These are phyloP conservation scores for Pinus tabuliformis DNA, from an alignment of 75 land plant species.

Conservation along the genomic window DNA sequence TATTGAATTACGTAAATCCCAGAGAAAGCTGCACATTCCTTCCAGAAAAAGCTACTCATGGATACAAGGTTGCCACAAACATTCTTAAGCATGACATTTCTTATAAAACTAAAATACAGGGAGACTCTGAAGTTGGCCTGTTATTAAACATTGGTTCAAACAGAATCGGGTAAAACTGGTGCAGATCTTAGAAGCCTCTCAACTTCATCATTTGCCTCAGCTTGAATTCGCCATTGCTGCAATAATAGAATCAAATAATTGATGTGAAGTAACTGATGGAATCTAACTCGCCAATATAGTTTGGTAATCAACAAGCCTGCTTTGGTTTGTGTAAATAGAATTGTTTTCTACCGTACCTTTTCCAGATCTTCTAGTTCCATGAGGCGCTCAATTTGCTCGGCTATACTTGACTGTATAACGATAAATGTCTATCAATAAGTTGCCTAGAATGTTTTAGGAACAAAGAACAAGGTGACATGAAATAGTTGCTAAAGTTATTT, in stretches of 20 bases:
- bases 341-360: constrained; percentile 44
- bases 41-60: not conserved
- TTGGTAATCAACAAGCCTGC: not conserved
- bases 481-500: not conserved
- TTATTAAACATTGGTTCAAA: constrained; percentile 12
- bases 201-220: constrained; percentile 97
- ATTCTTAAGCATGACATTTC: not conserved
- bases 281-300: not conserved
- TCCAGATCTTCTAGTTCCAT: constrained; percentile 95
- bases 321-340: not conserved
- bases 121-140: not conserved
- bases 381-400: constrained; percentile 87
- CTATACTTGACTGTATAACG: constrained; percentile 45
- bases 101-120: no score
- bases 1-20: no score
- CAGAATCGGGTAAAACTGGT: constrained; percentile 43
- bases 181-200: constrained; percentile 83
- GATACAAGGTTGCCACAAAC: not conserved
- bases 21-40: no score
- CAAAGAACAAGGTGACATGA: not conserved
- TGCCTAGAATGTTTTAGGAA: not conserved
- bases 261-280: not conserved
- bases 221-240: constrained; percentile 87
- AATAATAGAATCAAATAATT: constrained; percentile 6
- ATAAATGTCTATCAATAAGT: not conserved